A percentile compares a stretch with the other conserved stretches of the same genome.
Evolutionary conservation across 768 basidiomycete genomes (phyloP).

Genomic region (Coprinopsis marcescibilis): DNA sequence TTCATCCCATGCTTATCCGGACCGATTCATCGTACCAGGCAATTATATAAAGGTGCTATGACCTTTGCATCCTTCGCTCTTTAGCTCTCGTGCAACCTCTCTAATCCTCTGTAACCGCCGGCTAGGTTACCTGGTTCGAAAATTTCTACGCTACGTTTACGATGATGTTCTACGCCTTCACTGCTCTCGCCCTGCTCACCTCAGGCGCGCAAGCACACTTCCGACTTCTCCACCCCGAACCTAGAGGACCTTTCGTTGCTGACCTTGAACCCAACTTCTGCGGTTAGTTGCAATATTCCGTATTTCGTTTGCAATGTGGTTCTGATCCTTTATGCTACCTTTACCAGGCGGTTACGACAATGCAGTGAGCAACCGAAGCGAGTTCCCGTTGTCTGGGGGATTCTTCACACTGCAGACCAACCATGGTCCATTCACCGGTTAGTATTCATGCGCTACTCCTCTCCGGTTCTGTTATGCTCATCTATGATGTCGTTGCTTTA

Average conservation of each 20-base stretch:
- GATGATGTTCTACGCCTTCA: slow-evolving; percentile 7
- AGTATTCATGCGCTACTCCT: slow-evolving; percentile 17
- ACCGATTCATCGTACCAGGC: too few species aligned
- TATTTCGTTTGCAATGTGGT: background rate
- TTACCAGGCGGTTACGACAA: slow-evolving; percentile 53
- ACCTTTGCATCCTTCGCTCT: too few species aligned
- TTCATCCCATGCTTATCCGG: too few species aligned
- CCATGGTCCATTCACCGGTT: slow-evolving; percentile 52
- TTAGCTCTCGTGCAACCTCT: background rate
- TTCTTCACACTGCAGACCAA: slow-evolving; percentile 54
- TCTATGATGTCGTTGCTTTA: background rate
- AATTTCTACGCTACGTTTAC: background rate
- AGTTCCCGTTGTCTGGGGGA: slow-evolving; percentile 61
- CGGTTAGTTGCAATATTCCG: slow-evolving; percentile 32
- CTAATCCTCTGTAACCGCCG: background rate
- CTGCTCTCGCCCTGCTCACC: slow-evolving; percentile 25
- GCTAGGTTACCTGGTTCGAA: too few species aligned
- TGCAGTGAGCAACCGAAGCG: slow-evolving; percentile 48
- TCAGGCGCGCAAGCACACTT: slow-evolving; percentile 62
- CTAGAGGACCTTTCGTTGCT: slow-evolving; percentile 62
- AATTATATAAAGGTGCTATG: too few species aligned
- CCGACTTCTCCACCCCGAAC: slow-evolving; percentile 62
- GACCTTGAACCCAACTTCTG: slow-evolving; percentile 54
- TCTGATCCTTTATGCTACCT: background rate
- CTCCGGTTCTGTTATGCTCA: background rate